Percentiles rank a stretch among this genome's conserved stretches.
Evolutionary conservation across 2,329 filamentous ascomycete species (phyloP).

Genomic region (Xylaria sp.): DNA sequence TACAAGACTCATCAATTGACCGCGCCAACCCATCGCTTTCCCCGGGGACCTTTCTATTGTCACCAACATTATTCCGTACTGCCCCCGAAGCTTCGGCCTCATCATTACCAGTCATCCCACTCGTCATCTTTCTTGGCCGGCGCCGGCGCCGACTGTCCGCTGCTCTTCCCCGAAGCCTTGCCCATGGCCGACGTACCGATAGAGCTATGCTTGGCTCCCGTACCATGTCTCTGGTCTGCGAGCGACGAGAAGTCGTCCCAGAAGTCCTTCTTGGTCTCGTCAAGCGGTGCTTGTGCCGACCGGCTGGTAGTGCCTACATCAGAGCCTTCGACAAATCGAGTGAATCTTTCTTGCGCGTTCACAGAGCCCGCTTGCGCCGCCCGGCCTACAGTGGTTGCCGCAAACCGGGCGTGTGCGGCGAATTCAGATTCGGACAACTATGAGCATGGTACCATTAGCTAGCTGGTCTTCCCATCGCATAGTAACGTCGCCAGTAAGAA

Average conservation of each 20-base stretch:
- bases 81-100: neutral
- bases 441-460: slow-evolving; percentile 1
- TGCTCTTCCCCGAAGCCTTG: slow-evolving; percentile 40
- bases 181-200: slow-evolving; percentile 58
- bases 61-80: neutral
- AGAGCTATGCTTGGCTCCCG: slow-evolving; percentile 39
- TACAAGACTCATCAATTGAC: slow-evolving; percentile 13
- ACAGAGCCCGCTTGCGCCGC: slow-evolving; percentile 64
- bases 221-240: slow-evolving; percentile 49
- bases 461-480: neutral
- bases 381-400: slow-evolving; percentile 61
- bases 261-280: slow-evolving; percentile 72
- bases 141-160: slow-evolving; percentile 28
- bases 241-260: slow-evolving; percentile 84
- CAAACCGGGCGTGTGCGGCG: slow-evolving; percentile 58
- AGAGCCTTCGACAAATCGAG: slow-evolving; percentile 78
- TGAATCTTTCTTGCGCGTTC: slow-evolving; percentile 73
- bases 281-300: slow-evolving; percentile 36
- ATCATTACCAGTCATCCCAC: slow-evolving; percentile 58
- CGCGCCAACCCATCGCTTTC: slow-evolving; percentile 47
- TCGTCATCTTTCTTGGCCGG: slow-evolving; percentile 50
- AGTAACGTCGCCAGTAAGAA: neutral
- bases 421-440: slow-evolving; percentile 80
- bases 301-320: slow-evolving; percentile 29
- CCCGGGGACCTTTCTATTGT: neutral